These are phyloP conservation scores for Salix dunnii DNA, from an alignment of 345 rosid species.

Conservation along the genomic window DNA sequence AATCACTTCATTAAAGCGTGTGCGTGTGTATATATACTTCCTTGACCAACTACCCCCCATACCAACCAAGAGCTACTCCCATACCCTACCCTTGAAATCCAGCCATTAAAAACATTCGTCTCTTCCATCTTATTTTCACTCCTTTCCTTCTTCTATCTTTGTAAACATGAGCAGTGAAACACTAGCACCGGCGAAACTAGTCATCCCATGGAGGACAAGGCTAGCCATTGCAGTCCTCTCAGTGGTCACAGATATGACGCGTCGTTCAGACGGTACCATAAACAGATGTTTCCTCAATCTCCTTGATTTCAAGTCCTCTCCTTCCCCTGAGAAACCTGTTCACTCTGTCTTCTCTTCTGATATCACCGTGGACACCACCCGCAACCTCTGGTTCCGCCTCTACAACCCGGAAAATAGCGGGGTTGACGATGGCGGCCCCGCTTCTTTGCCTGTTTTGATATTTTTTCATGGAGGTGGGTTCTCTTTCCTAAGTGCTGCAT, in stretches of 20 bases:
- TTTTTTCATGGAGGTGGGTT: slow-evolving; percentile 6
- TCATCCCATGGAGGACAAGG: slow-evolving; percentile 4
- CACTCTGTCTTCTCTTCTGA: slow-evolving; percentile 27
- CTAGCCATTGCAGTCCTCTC: slow-evolving; percentile 14
- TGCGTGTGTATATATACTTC: too few species aligned
- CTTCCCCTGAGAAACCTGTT: slow-evolving; percentile 16
- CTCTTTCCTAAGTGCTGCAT: background rate
- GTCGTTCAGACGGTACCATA: slow-evolving; percentile 21
- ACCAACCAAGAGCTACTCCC: too few species aligned
- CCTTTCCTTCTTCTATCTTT: too few species aligned
- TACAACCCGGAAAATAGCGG: slow-evolving; percentile 9
- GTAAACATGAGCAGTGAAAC: too few species aligned
- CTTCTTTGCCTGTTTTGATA: background rate
- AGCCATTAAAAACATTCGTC: too few species aligned
- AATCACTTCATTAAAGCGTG: too few species aligned
- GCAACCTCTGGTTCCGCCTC: slow-evolving; percentile 27
- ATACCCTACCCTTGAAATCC: too few species aligned
- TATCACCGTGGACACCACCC: slow-evolving; percentile 13
- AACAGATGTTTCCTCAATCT: slow-evolving; percentile 22
- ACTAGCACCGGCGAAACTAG: too few species aligned
- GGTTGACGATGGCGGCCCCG: too few species aligned
- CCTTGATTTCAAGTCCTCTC: slow-evolving; percentile 22
- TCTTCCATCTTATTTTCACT: too few species aligned
- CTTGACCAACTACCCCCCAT: too few species aligned
- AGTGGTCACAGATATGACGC: slow-evolving; percentile 3